Evolutionary conservation across 352 stramenopile species (phyloP).

Genomic region (Phytophthora sp.): DNA sequence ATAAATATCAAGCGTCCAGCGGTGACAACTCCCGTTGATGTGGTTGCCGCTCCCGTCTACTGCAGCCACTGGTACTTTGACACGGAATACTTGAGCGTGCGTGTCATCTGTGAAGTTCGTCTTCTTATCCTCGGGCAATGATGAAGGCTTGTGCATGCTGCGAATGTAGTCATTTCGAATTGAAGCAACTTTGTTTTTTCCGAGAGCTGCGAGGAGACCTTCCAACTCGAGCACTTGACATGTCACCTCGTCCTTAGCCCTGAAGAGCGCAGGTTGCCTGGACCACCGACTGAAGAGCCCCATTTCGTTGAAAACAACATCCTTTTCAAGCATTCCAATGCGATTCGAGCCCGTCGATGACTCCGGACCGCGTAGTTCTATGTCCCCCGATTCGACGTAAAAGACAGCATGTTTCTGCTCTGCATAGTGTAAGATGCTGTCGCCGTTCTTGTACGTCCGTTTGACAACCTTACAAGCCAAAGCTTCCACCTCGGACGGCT

Average conservation of each 20-base stretch:
- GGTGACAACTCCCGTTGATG: slow-evolving; percentile 32
- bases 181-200: slow-evolving; percentile 30
- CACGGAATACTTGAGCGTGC: slow-evolving; percentile 59
- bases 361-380: slow-evolving; percentile 52
- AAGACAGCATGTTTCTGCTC: slow-evolving; percentile 50
- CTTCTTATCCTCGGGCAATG: slow-evolving; percentile 5
- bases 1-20: slow-evolving; percentile 50
- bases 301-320: slow-evolving; percentile 60
- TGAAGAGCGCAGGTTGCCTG: slow-evolving; percentile 45
- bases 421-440: slow-evolving; percentile 53
- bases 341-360: slow-evolving; percentile 48
- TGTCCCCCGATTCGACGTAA: slow-evolving; percentile 49
- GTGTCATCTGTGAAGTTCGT: slow-evolving; percentile 43
- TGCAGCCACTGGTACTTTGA: slow-evolving; percentile 44
- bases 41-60: slow-evolving; percentile 28
- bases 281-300: slow-evolving; percentile 58
- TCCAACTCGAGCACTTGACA: slow-evolving; percentile 50
- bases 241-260: slow-evolving; percentile 41
- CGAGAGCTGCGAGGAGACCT: slow-evolving; percentile 43
- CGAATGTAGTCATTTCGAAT: slow-evolving; percentile 56
- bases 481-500: slow-evolving; percentile 12
- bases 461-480: slow-evolving; percentile 22
- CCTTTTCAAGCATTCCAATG: slow-evolving; percentile 35
- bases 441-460: slow-evolving; percentile 32
- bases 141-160: slow-evolving; percentile 22